These are phyloP conservation scores for Scutellaria minor DNA, from an alignment of 257 asterid genomes.

Conservation along the genomic window DNA sequence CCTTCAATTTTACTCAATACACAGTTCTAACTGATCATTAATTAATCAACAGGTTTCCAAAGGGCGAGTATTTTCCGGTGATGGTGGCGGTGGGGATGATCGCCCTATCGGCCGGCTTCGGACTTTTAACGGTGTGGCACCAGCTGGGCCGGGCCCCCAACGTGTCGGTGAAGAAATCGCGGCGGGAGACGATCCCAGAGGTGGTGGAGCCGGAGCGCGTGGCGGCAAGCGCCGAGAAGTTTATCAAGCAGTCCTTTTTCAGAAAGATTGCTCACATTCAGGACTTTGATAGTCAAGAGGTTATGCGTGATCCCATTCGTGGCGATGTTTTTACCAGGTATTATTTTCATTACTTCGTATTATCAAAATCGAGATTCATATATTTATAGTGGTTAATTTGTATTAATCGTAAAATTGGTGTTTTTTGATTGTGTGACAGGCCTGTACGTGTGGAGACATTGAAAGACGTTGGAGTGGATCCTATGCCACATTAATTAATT, in stretches of 20 bases:
- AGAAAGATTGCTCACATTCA: constrained; percentile 64
- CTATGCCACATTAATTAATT: neutral
- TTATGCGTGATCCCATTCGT: constrained; percentile 39
- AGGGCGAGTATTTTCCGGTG: constrained; percentile 59
- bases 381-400: no score
- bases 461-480: constrained; percentile 25
- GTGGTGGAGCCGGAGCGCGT: constrained; percentile 69
- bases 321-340: constrained; percentile 51
- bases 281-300: constrained; percentile 35
- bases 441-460: constrained; percentile 14
- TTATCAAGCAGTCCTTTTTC: constrained; percentile 60
- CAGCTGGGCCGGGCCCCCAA: constrained; percentile 61
- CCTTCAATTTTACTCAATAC: no score
- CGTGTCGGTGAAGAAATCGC: constrained; percentile 56
- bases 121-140: constrained; percentile 50
- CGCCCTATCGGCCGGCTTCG: constrained; percentile 45
- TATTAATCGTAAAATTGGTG: no score
- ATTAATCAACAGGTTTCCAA: constrained; percentile 38
- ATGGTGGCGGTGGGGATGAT: constrained; percentile 65
- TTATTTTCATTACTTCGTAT: no score
- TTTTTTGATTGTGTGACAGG: neutral
- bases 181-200: constrained; percentile 69
- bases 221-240: constrained; percentile 48
- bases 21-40: neutral
- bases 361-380: no score